Evolutionary conservation across 1,284 basidiomycete species (phyloP).

Genomic region (Sporisorium graminicola): DNA sequence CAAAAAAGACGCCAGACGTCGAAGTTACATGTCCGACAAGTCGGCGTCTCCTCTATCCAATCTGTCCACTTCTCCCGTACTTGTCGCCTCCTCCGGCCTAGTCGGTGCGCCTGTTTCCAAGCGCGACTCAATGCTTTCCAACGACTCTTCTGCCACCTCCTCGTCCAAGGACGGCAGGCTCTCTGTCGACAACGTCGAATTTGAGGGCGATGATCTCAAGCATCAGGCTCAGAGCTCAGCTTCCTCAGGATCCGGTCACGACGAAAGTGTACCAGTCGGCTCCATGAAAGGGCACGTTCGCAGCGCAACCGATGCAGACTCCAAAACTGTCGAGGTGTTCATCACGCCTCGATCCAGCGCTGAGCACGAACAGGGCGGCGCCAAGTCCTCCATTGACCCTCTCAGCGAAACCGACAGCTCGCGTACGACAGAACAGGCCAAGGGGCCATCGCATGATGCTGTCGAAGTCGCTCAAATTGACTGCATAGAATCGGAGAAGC

Average conservation of each 20-base stretch:
- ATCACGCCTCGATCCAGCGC: conserved; percentile 33
- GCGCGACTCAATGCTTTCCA: conserved; percentile 44
- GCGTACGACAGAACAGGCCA: neutral
- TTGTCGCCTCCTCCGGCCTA: neutral
- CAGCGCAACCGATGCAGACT: neutral
- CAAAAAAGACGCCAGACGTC: neutral
- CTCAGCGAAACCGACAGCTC: neutral
- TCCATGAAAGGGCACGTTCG: neutral
- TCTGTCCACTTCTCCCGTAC: conserved; percentile 3
- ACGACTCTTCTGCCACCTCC: conserved; percentile 35
- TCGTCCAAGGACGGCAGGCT: conserved; percentile 31
- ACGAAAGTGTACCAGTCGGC: conserved; percentile 9
- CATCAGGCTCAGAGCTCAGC: conserved; percentile 36
- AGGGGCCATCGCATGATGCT: neutral
- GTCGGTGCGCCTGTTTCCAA: conserved; percentile 10
- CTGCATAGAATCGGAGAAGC: neutral
- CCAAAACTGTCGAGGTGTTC: conserved; percentile 21
- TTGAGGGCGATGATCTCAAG: conserved; percentile 32
- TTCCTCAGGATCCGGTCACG: conserved; percentile 34
- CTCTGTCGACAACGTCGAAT: conserved; percentile 41
- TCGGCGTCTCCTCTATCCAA: neutral
- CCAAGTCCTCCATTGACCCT: neutral
- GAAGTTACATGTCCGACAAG: conserved; percentile 16
- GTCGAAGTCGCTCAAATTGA: neutral
- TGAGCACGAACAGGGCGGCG: conserved; percentile 14